Percentiles rank a stretch among this genome's conserved stretches.
Evolutionary conservation across 306 rosid genomes (phyloP).

Genomic region (Cucumis hystrix): DNA sequence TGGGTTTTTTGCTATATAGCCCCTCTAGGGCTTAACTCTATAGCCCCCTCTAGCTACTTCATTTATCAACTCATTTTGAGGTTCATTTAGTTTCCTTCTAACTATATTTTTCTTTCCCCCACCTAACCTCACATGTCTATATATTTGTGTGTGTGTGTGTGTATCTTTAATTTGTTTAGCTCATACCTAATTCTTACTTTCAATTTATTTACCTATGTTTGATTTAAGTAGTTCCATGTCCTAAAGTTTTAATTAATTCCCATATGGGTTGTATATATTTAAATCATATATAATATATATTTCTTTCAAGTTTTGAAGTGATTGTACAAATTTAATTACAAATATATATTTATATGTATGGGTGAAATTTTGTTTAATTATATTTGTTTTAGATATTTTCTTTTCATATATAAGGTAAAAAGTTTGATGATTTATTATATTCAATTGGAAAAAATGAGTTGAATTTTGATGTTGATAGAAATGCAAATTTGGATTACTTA

Average conservation of each 20-base stretch:
- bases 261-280: too few relatives aligned
- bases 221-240: too few relatives aligned
- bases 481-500: too few relatives aligned
- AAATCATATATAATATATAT: too few relatives aligned
- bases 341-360: too few relatives aligned
- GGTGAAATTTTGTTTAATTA: too few relatives aligned
- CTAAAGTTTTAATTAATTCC: background rate
- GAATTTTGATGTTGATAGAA: too few relatives aligned
- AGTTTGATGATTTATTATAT: too few relatives aligned
- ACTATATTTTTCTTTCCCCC: background rate
- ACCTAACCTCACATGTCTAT: background rate
- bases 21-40: background rate
- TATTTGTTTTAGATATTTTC: too few relatives aligned
- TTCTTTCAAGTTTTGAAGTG: background rate
- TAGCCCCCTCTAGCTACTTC: background rate
- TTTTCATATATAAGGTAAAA: too few relatives aligned
- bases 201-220: background rate
- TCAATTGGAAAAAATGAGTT: too few relatives aligned
- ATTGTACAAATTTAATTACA: background rate
- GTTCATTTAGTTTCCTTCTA: conserved; percentile 1
- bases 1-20: background rate
- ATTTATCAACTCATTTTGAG: conserved; percentile 1
- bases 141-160: background rate
- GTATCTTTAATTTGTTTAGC: background rate
- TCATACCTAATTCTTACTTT: background rate